Conservation (phyloP, 768 basidiomycete genomes). For the Lactarius sanguifluus region DNA sequence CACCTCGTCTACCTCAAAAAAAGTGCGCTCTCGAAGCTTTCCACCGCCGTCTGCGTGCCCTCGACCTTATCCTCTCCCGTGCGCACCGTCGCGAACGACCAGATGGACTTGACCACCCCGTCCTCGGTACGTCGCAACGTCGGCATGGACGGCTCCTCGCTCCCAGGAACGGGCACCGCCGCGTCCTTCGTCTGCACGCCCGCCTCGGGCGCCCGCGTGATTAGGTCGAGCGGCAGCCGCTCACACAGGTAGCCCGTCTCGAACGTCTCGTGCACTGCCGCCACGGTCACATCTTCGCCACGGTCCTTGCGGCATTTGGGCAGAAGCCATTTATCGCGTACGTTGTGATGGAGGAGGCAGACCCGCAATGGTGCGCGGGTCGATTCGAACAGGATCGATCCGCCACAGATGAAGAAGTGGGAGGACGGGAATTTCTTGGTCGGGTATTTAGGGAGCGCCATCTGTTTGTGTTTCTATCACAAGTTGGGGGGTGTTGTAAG, state of each 20-base stretch:
- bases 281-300: slow-evolving; percentile 48
- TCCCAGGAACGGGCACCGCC: slow-evolving; percentile 28
- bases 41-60: slow-evolving; percentile 31
- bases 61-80: slow-evolving; percentile 32
- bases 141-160: slow-evolving; percentile 39
- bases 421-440: slow-evolving; percentile 20
- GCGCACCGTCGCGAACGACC: slow-evolving; percentile 48
- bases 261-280: slow-evolving; percentile 60
- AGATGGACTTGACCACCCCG: slow-evolving; percentile 46
- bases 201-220: slow-evolving; percentile 53
- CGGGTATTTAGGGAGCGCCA: slow-evolving; percentile 15
- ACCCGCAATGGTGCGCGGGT: slow-evolving; percentile 30
- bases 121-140: slow-evolving; percentile 33
- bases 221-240: slow-evolving; percentile 49
- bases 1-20: slow-evolving; percentile 16
- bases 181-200: slow-evolving; percentile 35
- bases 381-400: slow-evolving; percentile 34
- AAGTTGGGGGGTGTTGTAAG: background rate
- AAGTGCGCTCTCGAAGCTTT: slow-evolving; percentile 24
- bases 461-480: background rate
- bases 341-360: slow-evolving; percentile 36
- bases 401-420: slow-evolving; percentile 35
- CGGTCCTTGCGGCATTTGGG: slow-evolving; percentile 64
- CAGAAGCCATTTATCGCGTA: slow-evolving; percentile 42
- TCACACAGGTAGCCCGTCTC: slow-evolving; percentile 60